phyloP scores from a whole-genome alignment of 495 filamentous ascomycete species.

The Penicillium daleae region DNA sequence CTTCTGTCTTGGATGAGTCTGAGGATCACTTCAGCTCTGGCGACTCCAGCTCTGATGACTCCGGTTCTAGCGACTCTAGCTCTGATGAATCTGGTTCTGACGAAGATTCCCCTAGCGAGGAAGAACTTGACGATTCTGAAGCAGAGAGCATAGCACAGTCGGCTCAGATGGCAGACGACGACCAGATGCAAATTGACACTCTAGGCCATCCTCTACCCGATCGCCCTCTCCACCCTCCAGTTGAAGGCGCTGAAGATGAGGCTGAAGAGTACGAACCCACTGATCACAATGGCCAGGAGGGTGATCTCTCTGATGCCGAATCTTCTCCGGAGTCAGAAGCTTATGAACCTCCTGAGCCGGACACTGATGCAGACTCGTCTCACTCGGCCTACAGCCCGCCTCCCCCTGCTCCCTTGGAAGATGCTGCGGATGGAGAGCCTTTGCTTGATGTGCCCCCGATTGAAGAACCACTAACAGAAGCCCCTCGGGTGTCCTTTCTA shows the following conservation, averaged over 20 bases:
- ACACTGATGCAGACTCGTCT: constrained; percentile 33
- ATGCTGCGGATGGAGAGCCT: constrained; percentile 18
- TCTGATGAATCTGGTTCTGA: neutral
- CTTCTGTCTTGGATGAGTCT: constrained; percentile 51
- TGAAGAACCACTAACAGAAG: constrained; percentile 39
- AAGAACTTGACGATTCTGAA: neutral
- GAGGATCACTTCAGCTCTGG: constrained; percentile 19
- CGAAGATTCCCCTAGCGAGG: constrained; percentile 16
- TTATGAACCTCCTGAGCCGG: constrained; percentile 64
- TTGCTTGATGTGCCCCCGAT: constrained; percentile 26
- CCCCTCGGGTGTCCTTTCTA: constrained; percentile 32
- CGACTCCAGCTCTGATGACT: neutral
- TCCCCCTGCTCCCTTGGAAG: constrained; percentile 40
- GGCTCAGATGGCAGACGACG: neutral
- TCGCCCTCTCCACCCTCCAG: neutral
- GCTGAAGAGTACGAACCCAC: constrained; percentile 8
- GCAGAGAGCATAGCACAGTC: neutral
- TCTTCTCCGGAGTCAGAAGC: constrained; percentile 49
- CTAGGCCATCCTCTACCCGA: neutral
- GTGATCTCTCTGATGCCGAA: constrained; percentile 30
- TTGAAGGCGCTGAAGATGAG: neutral
- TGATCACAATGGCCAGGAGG: neutral
- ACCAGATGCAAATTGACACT: constrained; percentile 1
- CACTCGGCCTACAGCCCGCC: constrained; percentile 43
- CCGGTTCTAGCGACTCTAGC: neutral